Conservation (phyloP, 2,329 filamentous ascomycete species). For the Colletotrichum sp. region DNA sequence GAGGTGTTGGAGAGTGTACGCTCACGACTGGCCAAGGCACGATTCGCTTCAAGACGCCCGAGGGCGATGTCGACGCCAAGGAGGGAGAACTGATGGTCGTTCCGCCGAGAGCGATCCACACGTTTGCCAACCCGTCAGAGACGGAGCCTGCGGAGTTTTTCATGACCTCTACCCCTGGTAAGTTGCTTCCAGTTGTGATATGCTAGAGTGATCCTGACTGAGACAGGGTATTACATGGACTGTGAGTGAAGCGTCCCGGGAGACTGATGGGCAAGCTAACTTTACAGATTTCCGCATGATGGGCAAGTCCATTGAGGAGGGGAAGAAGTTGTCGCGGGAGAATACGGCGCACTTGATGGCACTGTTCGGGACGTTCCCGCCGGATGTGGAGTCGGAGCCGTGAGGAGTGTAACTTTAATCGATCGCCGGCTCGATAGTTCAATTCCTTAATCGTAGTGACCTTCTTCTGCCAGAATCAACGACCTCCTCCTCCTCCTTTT, state of each 20-base stretch:
- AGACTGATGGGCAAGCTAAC: background rate
- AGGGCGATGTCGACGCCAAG: slow-evolving; percentile 31
- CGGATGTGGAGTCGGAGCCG: slow-evolving; percentile 36
- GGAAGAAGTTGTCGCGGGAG: slow-evolving; percentile 27
- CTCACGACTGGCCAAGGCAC: slow-evolving; percentile 23
- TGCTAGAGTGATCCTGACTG: background rate
- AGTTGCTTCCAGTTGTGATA: background rate
- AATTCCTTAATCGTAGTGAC: slow-evolving; percentile 31
- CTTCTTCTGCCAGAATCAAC: slow-evolving; percentile 25
- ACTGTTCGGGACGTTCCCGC: slow-evolving; percentile 40
- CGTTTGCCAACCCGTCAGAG: slow-evolving; percentile 37
- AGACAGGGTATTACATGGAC: slow-evolving; percentile 37
- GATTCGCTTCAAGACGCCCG: slow-evolving; percentile 35
- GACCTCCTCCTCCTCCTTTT: slow-evolving; percentile 13
- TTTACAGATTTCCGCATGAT: slow-evolving; percentile 38
- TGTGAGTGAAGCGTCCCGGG: slow-evolving; percentile 28
- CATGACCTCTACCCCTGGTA: slow-evolving; percentile 40
- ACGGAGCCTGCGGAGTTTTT: slow-evolving; percentile 37
- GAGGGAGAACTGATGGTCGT: slow-evolving; percentile 38
- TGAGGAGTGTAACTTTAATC: slow-evolving; percentile 11
- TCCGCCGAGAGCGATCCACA: slow-evolving; percentile 38
- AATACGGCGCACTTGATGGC: slow-evolving; percentile 38
- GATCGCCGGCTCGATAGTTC: background rate
- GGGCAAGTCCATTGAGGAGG: slow-evolving; percentile 29
- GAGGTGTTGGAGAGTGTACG: background rate